A percentile compares a stretch with the other conserved stretches of the same genome.
Conservation (phyloP, 192 early-diverging fungal species). For the Spizellomyces sp. region DNA sequence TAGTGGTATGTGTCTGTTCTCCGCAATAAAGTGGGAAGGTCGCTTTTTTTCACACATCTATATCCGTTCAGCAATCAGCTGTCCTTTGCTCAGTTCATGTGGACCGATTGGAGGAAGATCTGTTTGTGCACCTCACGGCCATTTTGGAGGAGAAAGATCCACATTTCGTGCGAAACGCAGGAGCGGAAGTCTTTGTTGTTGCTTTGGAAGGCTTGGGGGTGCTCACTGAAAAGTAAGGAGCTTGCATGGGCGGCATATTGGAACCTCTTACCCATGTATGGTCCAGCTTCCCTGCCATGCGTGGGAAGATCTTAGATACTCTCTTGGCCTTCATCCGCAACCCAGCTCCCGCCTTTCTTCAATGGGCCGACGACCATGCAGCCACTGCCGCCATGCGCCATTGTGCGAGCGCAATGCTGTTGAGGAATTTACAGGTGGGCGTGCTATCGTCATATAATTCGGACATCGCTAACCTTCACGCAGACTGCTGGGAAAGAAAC, state of each 20-base stretch:
- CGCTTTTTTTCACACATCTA: not conserved
- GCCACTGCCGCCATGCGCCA: slow-evolving; percentile 18
- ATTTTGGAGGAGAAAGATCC: slow-evolving; percentile 7
- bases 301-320: not conserved
- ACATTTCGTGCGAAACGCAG: not conserved
- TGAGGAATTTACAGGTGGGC: slow-evolving; percentile 4
- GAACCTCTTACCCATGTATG: too few species aligned
- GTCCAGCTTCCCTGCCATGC: too few species aligned
- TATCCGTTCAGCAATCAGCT: slow-evolving; percentile 8
- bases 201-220: slow-evolving; percentile 16
- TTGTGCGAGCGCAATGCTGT: slow-evolving; percentile 14
- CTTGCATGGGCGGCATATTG: not conserved
- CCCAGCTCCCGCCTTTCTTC: slow-evolving; percentile 6
- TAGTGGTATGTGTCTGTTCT: not conserved
- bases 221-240: slow-evolving; percentile 11
- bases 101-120: slow-evolving; percentile 5
- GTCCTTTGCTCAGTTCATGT: slow-evolving; percentile 15
- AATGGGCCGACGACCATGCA: slow-evolving; percentile 14
- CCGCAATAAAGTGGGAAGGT: not conserved
- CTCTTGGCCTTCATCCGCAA: slow-evolving; percentile 4
- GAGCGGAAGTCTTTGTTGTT: slow-evolving; percentile 9
- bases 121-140: slow-evolving; percentile 1
- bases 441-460: not conserved
- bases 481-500: not conserved
- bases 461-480: not conserved